Conservation (phyloP, 148 eudicot species). For the Arbutus unedo region DNA sequence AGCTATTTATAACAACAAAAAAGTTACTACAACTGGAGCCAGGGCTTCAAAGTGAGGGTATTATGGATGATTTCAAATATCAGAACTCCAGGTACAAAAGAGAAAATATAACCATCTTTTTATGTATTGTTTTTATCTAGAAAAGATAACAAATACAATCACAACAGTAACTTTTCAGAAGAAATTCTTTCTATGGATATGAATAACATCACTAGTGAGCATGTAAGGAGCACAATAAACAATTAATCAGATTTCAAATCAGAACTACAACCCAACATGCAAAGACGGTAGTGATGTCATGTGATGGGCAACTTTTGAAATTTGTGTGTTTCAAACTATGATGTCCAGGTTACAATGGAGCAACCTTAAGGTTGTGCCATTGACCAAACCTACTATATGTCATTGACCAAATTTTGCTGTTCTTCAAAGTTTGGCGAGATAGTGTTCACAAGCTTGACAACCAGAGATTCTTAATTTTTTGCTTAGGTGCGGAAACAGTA, state of each 20-base stretch:
- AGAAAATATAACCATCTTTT: background rate
- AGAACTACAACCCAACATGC: background rate
- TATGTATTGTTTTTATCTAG: background rate
- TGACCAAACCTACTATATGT: background rate
- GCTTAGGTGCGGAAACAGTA: background rate
- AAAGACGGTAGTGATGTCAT: background rate
- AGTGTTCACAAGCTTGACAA: constrained; percentile 2
- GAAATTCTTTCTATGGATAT: background rate
- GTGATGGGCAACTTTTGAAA: background rate
- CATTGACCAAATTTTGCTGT: background rate
- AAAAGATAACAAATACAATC: background rate
- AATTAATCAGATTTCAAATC: background rate
- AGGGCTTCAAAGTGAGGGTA: background rate
- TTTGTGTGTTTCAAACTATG: background rate
- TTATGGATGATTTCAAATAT: background rate
- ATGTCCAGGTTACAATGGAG: background rate
- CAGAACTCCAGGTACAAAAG: background rate
- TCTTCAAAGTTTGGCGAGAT: background rate
- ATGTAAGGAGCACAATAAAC: background rate
- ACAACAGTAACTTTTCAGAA: background rate
- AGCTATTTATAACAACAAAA: background rate
- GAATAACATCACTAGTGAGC: background rate
- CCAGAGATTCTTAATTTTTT: background rate
- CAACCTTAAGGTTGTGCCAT: background rate
- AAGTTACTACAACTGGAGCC: background rate